Evolutionary conservation across 768 basidiomycete genomes (phyloP).

Genomic region (Krasilnikovozyma curviuscula): DNA sequence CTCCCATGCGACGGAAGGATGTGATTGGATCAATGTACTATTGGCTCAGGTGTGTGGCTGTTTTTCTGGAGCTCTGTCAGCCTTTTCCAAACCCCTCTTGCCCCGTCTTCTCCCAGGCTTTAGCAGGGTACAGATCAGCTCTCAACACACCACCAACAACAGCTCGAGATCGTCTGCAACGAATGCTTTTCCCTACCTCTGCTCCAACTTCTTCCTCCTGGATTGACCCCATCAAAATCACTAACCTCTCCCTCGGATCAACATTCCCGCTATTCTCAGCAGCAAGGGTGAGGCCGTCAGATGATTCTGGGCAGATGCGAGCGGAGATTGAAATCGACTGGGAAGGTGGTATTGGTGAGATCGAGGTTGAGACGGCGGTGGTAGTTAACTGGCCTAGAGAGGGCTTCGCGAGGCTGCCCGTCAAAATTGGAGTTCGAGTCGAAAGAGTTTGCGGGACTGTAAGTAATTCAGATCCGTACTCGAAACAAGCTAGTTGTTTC

Average conservation of each 20-base stretch:
- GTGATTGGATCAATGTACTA: slow-evolving; percentile 79
- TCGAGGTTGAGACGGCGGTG: slow-evolving; percentile 27
- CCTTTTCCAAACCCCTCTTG: neutral
- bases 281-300: slow-evolving; percentile 39
- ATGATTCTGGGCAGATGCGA: slow-evolving; percentile 29
- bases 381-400: slow-evolving; percentile 32
- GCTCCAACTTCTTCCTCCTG: neutral
- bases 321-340: slow-evolving; percentile 71
- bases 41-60: slow-evolving; percentile 48
- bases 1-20: slow-evolving; percentile 41
- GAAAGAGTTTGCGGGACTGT: slow-evolving; percentile 66
- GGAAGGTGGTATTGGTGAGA: no score
- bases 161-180: neutral
- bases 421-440: slow-evolving; percentile 64
- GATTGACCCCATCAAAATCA: slow-evolving; percentile 78
- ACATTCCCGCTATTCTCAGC: slow-evolving; percentile 53
- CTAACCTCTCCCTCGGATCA: slow-evolving; percentile 48
- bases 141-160: neutral
- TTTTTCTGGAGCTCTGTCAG: neutral
- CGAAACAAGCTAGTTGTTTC: no score
- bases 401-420: slow-evolving; percentile 30
- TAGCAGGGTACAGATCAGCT: neutral
- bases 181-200: neutral
- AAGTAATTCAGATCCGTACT: no score
- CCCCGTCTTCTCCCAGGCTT: neutral